Conservation (phyloP, 2,329 filamentous ascomycete species). For the Aspergillus intermedius region DNA sequence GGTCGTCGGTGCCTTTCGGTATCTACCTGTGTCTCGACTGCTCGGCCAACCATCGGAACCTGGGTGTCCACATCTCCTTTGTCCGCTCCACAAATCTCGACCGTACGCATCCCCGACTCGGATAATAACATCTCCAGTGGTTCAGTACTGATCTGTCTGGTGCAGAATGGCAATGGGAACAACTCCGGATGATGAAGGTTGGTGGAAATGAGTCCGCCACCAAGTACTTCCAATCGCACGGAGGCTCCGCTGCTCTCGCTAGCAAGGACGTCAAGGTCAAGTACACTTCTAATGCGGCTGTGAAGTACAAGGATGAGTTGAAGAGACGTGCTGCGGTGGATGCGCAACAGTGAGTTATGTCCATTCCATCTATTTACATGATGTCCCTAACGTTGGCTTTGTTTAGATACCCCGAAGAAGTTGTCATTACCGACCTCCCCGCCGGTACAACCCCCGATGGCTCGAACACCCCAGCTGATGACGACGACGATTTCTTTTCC, state of each 20-base stretch:
- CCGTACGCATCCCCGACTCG: constrained; percentile 56
- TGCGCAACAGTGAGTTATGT: constrained; percentile 65
- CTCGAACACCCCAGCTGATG: constrained; percentile 72
- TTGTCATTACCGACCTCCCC: constrained; percentile 70
- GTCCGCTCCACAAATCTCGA: constrained; percentile 97
- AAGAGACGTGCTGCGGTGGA: constrained; percentile 78
- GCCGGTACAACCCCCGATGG: constrained; percentile 58
- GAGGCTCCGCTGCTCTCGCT: constrained; percentile 83
- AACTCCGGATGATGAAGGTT: constrained; percentile 94
- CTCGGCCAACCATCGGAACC: constrained; percentile 91
- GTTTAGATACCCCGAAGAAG: constrained; percentile 71
- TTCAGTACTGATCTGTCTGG: constrained; percentile 15
- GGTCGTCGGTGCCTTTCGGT: constrained; percentile 93
- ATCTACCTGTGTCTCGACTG: constrained; percentile 98
- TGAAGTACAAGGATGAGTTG: constrained; percentile 96
- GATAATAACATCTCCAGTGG: not conserved
- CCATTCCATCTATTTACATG: not conserved
- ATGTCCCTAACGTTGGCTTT: constrained; percentile 4
- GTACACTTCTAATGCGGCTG: constrained; percentile 87
- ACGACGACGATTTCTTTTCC: constrained; percentile 92
- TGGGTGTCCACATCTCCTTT: constrained; percentile 98
- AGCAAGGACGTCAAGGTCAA: constrained; percentile 97
- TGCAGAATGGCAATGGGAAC: constrained; percentile 96
- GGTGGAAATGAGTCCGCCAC: constrained; percentile 97
- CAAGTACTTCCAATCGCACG: constrained; percentile 96